Evolutionary conservation across 805 yeast genomes (phyloP), one percentile per base, ranked within the genome.

Genomic region (Lipomyces orientalis): DNA sequence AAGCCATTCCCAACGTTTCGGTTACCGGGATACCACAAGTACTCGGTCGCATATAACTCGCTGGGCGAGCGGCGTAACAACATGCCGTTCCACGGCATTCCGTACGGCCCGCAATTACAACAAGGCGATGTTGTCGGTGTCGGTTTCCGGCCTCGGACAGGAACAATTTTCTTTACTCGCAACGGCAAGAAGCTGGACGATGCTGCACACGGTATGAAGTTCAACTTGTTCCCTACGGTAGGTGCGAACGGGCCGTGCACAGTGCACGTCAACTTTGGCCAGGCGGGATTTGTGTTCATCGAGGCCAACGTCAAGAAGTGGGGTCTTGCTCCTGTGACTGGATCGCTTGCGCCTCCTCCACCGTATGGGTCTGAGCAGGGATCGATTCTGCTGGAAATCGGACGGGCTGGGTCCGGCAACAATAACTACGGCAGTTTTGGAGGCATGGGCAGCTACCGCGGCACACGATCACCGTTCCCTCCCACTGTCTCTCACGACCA

Each of bases 61-160:
- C 85, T 85, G 62, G 99, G 98, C 2, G 82, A 85, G 66, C 84
- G 97, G 65, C 84, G 98, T 63, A 84, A 86, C 69, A 92, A 91
- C 76, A 91, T 90, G 76, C 92, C 97, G 5, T 91, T 91, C 73
- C 74, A 64, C 39, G 79, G 91, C 76, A 68, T 84, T 76, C 68
- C 85, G 72, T 73, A 88, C 74, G 83, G 87, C 66, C 94, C 97
- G 0, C 73, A 77, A 31, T 78, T 88, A 58, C 84, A 86, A 46
- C 87, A 90, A 71, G 98, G 98, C 37, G 99, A 95, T 77, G 96
- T 95, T 39, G 84, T 95, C 14, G 99, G 99, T 1, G 86, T 94
- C 35, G 99, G 99, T 0, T 90, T 91, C 75, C 84, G 94, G 67
- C 87, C 91, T 1, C 82, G 92, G 57, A 83, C 91, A 19, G 97